Conservation (phyloP, 495 filamentous ascomycete genomes). For the Podospora bellae-mahoneyi region DNA sequence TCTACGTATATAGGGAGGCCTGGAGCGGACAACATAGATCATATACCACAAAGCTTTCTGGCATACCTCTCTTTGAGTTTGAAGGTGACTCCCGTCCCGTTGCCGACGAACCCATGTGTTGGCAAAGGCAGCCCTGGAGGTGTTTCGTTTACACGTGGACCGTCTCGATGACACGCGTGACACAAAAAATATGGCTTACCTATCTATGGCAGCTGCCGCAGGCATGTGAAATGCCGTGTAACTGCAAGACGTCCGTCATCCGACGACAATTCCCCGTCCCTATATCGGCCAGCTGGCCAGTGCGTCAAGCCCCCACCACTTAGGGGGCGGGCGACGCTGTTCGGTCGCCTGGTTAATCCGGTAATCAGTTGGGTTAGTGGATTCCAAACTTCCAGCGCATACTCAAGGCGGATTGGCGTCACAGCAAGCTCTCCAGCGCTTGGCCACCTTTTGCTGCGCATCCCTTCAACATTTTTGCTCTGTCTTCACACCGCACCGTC, state of each 20-base stretch:
- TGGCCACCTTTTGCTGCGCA: not conserved
- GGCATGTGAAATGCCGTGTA: not conserved
- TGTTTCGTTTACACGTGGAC: not conserved
- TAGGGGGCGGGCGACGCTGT: not conserved
- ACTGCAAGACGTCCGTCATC: slow-evolving; percentile 21
- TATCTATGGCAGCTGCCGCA: too few species aligned
- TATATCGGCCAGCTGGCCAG: slow-evolving; percentile 1
- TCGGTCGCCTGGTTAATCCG: slow-evolving; percentile 4
- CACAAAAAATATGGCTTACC: not conserved
- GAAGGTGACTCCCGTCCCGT: not conserved
- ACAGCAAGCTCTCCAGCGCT: not conserved
- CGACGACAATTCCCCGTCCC: slow-evolving; percentile 3
- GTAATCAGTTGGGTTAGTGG: not conserved
- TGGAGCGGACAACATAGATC: too few species aligned
- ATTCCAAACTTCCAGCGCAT: not conserved
- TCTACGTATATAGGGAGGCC: too few species aligned
- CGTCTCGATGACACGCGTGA: not conserved
- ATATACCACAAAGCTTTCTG: too few species aligned
- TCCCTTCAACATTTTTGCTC: not conserved
- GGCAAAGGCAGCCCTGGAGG: too few species aligned
- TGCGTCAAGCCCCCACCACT: not conserved
- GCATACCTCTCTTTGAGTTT: not conserved
- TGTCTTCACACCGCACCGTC: not conserved
- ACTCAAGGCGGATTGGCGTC: not conserved
- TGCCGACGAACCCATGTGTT: too few species aligned